phyloP scores from a whole-genome alignment of 768 basidiomycete species.

The Stropharia rugosoannulata region DNA sequence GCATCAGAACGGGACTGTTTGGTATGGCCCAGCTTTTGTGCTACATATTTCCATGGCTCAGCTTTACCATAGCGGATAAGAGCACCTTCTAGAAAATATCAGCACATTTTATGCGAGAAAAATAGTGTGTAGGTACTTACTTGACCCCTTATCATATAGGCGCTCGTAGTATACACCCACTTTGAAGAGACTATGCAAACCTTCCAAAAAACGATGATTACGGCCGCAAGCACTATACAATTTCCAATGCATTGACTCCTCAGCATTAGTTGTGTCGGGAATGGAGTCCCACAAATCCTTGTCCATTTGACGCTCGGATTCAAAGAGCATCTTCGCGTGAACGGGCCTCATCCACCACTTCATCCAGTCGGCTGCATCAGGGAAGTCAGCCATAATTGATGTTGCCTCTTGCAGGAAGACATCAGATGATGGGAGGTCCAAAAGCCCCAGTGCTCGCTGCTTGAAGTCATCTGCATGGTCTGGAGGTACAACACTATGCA shows the following conservation, averaged over 20 bases:
- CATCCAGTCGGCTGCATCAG: conserved; percentile 24
- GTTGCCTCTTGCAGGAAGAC: conserved; percentile 8
- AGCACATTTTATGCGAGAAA: neutral
- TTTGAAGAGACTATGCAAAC: conserved; percentile 5
- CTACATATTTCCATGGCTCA: conserved; percentile 11
- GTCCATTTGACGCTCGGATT: conserved; percentile 12
- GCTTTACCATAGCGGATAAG: conserved; percentile 11
- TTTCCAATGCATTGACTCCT: conserved; percentile 29
- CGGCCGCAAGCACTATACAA: conserved; percentile 20
- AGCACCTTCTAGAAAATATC: conserved; percentile 7
- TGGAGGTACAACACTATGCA: conserved; percentile 21
- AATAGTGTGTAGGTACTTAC: neutral
- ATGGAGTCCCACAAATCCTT: conserved; percentile 18
- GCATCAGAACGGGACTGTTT: conserved; percentile 9
- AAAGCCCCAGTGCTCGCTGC: conserved; percentile 9
- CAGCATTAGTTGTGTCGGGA: conserved; percentile 26
- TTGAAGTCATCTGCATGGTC: conserved; percentile 16
- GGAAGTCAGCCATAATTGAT: conserved; percentile 19
- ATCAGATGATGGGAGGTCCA: conserved; percentile 6
- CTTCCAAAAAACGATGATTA: conserved; percentile 17
- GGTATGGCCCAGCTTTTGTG: conserved; percentile 9
- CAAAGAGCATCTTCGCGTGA: conserved; percentile 29
- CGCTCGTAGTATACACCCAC: conserved; percentile 3
- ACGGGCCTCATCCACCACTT: conserved; percentile 29
- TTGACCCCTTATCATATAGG: neutral